A percentile compares a stretch with the other conserved stretches of the same genome.
Conservation (phyloP, 78 protist genomes). For the Dictyostelium discoideum region DNA sequence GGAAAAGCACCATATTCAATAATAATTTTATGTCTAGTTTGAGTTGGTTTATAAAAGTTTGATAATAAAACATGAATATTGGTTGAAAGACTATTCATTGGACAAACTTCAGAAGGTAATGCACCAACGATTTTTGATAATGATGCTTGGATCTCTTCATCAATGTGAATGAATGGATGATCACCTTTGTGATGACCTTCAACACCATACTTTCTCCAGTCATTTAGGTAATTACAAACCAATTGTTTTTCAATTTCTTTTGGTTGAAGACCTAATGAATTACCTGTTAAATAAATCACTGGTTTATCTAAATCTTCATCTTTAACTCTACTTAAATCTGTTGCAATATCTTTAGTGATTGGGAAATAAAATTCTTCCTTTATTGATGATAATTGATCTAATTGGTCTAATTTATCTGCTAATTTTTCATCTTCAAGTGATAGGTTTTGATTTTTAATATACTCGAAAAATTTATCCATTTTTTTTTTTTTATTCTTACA, state of each 20-base stretch:
- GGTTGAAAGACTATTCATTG: conserved; percentile 94
- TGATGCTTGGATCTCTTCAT: conserved; percentile 68
- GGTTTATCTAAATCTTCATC: background rate
- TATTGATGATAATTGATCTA: conserved; percentile 15
- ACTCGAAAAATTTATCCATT: conserved; percentile 19
- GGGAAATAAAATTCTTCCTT: conserved; percentile 72
- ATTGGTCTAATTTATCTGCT: conserved; percentile 36
- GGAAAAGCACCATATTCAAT: conserved; percentile 96
- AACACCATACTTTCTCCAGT: conserved; percentile 66
- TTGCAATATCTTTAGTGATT: conserved; percentile 3
- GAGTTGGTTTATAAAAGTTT: conserved; percentile 93
- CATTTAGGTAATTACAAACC: conserved; percentile 42
- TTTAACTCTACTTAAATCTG: background rate
- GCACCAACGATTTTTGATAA: conserved; percentile 53
- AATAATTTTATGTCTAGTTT: conserved; percentile 86
- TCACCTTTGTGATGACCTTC: conserved; percentile 64
- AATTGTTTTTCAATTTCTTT: conserved; percentile 40
- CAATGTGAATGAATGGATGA: conserved; percentile 90
- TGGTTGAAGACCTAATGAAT: conserved; percentile 94
- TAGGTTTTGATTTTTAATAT: background rate
- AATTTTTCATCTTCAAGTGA: conserved; percentile 29
- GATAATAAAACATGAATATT: conserved; percentile 92
- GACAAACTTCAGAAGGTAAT: conserved; percentile 77
- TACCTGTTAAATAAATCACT: conserved; percentile 91
- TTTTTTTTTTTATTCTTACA: too few relatives aligned